Base-by-base conservation (phyloP, 2,329 filamentous ascomycete species). In the Penicillium sp. region DNA sequence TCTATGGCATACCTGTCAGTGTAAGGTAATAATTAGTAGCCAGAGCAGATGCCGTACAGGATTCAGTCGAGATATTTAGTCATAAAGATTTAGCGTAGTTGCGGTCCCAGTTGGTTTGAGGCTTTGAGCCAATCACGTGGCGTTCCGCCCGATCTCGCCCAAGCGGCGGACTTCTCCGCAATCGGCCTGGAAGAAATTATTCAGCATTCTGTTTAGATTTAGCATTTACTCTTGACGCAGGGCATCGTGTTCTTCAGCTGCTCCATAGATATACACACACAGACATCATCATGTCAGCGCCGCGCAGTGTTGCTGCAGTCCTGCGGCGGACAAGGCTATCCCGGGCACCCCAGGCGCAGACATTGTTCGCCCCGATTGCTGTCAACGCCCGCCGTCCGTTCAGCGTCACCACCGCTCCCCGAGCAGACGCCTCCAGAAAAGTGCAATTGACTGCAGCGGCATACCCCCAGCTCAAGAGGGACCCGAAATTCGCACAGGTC, bases 391-490 rank as follows among this genome's bases (percentile, higher is more conserved):
- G 47, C 57, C 57, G 45, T 58, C 63, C 62, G 58, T 74, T 74
- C 61, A 70, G 61, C 56, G 58, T 62, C 58, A 63, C 66, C 63
- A 59, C 68, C 55, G 58, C 60, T 42, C 59, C 64, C 51, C 58
- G 58, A 26, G 63, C 63, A 33, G 64, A 65, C 57, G 61, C 61
- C 28, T 66, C 64, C 21, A 71, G 68, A 49, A 65, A 73, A 53
- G 67, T 87, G 68, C 90, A 89, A 72, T 89, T 89, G 76, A 99
- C 94, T 16, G 85, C 90, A 54, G 90, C 96, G 64, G 88, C 86
- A 69, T 85, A 82, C 58, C 93, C 94, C 8, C 81, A 88, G 59
- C 79, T 99, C 66, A 84, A 92, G 77, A 84, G 94, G 63, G 85
- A 97, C 67, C 72, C 83, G 14, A 86, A 85, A 26, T 99, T 94